A percentile compares a stretch with the other conserved stretches of the same genome.
phyloP scores from a whole-genome alignment of 2,329 filamentous ascomycete species.

The Dactylellina drechsleri region DNA sequence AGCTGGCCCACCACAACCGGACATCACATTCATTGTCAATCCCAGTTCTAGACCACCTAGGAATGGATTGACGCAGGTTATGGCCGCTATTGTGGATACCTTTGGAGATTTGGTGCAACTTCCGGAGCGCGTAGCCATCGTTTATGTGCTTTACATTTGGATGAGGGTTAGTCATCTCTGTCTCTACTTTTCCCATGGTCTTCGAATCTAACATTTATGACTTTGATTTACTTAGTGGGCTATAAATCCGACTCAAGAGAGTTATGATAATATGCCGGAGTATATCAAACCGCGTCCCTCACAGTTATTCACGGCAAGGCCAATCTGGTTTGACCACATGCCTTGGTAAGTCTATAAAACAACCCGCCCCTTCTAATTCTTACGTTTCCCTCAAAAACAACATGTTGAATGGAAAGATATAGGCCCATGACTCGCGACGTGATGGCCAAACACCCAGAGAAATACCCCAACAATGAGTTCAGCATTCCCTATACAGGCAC shows the following conservation, averaged over 20 bases:
- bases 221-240: slow-evolving; percentile 71
- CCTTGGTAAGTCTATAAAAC: slow-evolving; percentile 68
- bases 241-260: slow-evolving; percentile 79
- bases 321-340: slow-evolving; percentile 83
- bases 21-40: slow-evolving; percentile 80
- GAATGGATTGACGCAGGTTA: slow-evolving; percentile 83
- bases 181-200: not conserved
- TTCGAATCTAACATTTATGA: not conserved
- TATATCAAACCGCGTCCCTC: slow-evolving; percentile 75
- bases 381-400: slow-evolving; percentile 34
- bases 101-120: slow-evolving; percentile 82
- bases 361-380: slow-evolving; percentile 71
- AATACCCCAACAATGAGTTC: slow-evolving; percentile 79
- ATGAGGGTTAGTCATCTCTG: slow-evolving; percentile 66
- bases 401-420: slow-evolving; percentile 12
- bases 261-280: slow-evolving; percentile 78
- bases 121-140: slow-evolving; percentile 81
- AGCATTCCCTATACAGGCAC: slow-evolving; percentile 83
- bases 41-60: slow-evolving; percentile 71
- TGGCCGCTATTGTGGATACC: slow-evolving; percentile 84
- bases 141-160: slow-evolving; percentile 86
- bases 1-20: slow-evolving; percentile 80
- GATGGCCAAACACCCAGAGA: slow-evolving; percentile 60
- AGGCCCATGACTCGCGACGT: slow-evolving; percentile 42
- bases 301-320: slow-evolving; percentile 75